phyloP scores from a whole-genome alignment of 208 protist species.

The Leishmania guyanensis region DNA sequence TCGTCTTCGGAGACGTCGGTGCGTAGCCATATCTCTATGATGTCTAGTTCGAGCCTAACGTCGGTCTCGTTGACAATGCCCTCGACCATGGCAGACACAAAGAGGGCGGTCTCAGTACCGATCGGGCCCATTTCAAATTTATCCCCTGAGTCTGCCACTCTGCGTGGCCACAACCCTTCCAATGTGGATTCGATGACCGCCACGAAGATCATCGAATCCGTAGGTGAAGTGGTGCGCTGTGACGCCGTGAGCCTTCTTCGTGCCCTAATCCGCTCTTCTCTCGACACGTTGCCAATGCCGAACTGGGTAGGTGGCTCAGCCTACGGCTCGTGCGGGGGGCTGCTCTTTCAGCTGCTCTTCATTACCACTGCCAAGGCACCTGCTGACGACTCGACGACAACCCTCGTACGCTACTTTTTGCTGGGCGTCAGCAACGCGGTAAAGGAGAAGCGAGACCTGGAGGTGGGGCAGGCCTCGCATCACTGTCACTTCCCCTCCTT shows the following conservation, averaged over 20 bases:
- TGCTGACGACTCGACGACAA: conserved; percentile 49
- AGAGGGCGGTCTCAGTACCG: conserved; percentile 6
- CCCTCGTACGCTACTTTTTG: conserved; percentile 72
- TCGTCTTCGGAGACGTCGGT: conserved; percentile 5
- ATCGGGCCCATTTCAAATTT: conserved; percentile 15
- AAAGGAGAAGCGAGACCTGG: conserved; percentile 39
- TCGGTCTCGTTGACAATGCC: not conserved
- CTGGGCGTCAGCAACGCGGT: conserved; percentile 52
- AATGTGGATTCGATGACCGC: conserved; percentile 20
- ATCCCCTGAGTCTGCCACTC: not conserved
- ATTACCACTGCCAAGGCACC: conserved; percentile 47
- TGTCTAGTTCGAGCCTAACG: not conserved
- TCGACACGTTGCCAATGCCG: conserved; percentile 51
- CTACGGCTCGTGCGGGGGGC: conserved; percentile 77
- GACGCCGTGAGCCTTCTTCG: conserved; percentile 57
- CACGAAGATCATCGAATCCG: conserved; percentile 21
- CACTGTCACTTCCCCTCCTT: not conserved
- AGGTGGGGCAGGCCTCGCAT: conserved; percentile 11
- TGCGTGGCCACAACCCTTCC: conserved; percentile 11
- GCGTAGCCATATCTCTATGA: not conserved
- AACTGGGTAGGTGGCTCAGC: conserved; percentile 54
- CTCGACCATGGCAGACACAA: not conserved
- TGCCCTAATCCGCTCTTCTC: conserved; percentile 54
- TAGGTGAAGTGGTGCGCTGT: conserved; percentile 40
- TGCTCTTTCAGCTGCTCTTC: conserved; percentile 85